Conservation (phyloP, 163 green algal genomes). For the Chloromonas sp. region DNA sequence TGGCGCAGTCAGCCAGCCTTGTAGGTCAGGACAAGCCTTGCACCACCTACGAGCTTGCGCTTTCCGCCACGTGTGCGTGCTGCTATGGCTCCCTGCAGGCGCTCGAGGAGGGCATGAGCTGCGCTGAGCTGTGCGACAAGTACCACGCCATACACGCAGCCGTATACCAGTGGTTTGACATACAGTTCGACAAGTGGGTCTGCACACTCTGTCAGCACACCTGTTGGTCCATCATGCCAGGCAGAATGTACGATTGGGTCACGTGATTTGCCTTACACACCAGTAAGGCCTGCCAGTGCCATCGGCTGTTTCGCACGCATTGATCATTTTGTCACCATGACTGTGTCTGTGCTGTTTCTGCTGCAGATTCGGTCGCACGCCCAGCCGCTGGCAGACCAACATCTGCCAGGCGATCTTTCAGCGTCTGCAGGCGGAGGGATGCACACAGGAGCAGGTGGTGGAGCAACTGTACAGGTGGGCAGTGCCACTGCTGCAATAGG, state of each 20-base stretch:
- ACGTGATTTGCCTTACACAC: neutral
- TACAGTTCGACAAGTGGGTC: constrained; percentile 87
- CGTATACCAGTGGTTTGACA: constrained; percentile 97
- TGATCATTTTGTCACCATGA: constrained; percentile 30
- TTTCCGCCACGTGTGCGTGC: neutral
- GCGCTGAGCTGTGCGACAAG: constrained; percentile 95
- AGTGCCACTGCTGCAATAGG: constrained; percentile 3
- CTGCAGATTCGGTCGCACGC: constrained; percentile 86
- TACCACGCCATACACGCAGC: constrained; percentile 90
- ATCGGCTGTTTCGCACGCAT: neutral
- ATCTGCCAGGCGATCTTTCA: constrained; percentile 83
- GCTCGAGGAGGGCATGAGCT: constrained; percentile 89
- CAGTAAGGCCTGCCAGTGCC: neutral
- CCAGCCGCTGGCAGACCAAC: constrained; percentile 73
- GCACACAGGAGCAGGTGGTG: constrained; percentile 70
- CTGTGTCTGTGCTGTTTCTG: neutral
- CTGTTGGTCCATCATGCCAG: neutral
- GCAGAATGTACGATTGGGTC: neutral
- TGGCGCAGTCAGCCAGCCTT: neutral
- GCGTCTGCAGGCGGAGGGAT: constrained; percentile 47
- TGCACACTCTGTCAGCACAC: neutral
- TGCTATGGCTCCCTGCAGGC: constrained; percentile 34
- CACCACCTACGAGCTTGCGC: neutral
- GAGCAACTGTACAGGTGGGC: constrained; percentile 85
- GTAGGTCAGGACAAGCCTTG: neutral